Conservation (phyloP, 345 rosid genomes). For the Citrus maxima region DNA sequence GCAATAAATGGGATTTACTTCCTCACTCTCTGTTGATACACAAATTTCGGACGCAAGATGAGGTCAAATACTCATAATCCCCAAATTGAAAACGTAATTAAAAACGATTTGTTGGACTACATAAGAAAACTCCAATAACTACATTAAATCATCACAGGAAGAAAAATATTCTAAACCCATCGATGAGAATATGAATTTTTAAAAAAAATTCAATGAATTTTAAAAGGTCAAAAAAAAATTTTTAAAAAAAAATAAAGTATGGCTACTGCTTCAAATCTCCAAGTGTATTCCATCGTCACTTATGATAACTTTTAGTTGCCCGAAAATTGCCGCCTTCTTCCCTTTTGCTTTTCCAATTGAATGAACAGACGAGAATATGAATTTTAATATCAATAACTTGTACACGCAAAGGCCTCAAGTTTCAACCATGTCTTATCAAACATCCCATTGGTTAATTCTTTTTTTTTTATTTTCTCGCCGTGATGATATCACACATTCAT, state of each 20-base stretch:
- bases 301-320: not conserved
- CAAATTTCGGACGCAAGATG: not conserved
- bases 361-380: not conserved
- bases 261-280: not conserved
- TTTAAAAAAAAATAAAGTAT: rapidly evolving
- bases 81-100: not conserved
- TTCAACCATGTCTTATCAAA: not conserved
- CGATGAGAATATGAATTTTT: too few relatives aligned
- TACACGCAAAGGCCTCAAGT: not conserved
- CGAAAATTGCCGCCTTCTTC: not conserved
- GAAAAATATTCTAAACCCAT: not conserved
- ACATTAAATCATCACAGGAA: not conserved
- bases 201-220: too few relatives aligned
- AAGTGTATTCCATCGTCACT: not conserved
- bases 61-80: not conserved
- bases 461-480: not conserved
- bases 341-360: not conserved
- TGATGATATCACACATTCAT: not conserved
- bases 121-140: too few relatives aligned
- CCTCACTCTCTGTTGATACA: not conserved
- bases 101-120: not conserved
- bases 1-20: too few relatives aligned
- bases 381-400: not conserved
- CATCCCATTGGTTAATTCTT: not conserved
- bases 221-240: not conserved